A percentile compares a stretch with the other conserved stretches of the same genome.
Conservation (phyloP, 352 stramenopile species). For the Plasmopara muralis region DNA sequence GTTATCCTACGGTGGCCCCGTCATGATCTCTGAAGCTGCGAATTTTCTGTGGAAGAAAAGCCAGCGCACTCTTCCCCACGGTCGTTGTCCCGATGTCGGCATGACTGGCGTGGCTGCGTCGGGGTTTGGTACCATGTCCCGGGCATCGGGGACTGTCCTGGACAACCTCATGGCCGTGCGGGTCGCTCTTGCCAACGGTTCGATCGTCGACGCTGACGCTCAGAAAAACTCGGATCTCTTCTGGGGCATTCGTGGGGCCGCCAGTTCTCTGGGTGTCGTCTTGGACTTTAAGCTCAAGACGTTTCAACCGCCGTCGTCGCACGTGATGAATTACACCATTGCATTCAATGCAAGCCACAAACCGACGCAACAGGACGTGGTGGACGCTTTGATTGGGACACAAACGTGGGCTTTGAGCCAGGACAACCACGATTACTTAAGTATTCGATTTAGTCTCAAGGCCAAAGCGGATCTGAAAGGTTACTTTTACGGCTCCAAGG, state of each 20-base stretch:
- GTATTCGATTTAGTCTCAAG: conserved; percentile 1
- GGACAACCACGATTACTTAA: conserved; percentile 1
- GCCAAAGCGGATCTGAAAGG: not conserved
- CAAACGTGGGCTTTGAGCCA: conserved; percentile 1
- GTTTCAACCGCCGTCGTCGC: not conserved
- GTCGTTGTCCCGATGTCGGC: conserved; percentile 2
- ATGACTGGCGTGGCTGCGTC: conserved; percentile 2
- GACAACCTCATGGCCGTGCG: conserved; percentile 2
- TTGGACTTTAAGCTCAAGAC: conserved; percentile 5
- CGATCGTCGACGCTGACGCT: conserved; percentile 2
- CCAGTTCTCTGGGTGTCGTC: conserved; percentile 2
- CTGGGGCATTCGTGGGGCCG: conserved; percentile 1
- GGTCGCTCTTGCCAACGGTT: conserved; percentile 1
- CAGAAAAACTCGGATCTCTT: not conserved
- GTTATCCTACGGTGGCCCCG: conserved; percentile 1
- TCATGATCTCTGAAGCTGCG: conserved; percentile 1
- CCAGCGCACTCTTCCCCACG: conserved; percentile 1
- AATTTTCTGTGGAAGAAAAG: conserved; percentile 1
- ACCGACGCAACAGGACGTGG: conserved; percentile 1
- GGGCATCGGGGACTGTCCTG: not conserved
- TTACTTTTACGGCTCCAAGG: not conserved
- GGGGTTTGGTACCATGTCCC: conserved; percentile 1
- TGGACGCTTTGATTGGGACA: not conserved
- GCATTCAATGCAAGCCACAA: not conserved
- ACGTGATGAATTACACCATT: conserved; percentile 3